These are phyloP conservation scores for Ophiostoma triangulosporum DNA, from an alignment of 2,329 filamentous ascomycete genomes.

Conservation along the genomic window DNA sequence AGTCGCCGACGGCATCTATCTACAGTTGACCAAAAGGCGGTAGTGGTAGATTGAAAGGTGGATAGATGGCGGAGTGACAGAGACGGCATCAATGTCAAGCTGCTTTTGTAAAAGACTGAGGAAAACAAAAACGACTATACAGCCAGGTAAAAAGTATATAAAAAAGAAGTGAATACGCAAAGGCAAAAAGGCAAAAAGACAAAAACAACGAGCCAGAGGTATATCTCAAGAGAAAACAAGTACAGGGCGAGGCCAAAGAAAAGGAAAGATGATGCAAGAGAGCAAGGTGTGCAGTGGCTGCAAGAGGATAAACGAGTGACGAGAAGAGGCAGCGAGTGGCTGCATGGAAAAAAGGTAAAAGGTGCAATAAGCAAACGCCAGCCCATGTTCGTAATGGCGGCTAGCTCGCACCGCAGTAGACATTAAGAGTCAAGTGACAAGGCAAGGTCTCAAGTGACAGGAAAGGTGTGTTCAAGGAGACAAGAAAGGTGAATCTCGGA, in stretches of 20 bases:
- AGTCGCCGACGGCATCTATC: too few species aligned
- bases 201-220: background rate
- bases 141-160: background rate
- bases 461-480: too few species aligned
- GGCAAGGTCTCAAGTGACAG: too few species aligned
- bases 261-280: background rate
- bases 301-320: slow-evolving; percentile 4
- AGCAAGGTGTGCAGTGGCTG: background rate
- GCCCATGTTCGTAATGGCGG: slow-evolving; percentile 5
- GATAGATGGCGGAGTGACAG: too few species aligned
- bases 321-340: background rate
- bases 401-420: background rate
- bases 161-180: background rate
- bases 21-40: too few species aligned
- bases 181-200: background rate
- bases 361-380: slow-evolving; percentile 8
- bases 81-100: too few species aligned
- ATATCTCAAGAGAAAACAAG: background rate
- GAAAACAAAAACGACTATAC: too few species aligned
- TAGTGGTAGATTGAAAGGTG: too few species aligned
- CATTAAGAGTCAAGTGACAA: background rate
- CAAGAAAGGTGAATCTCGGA: too few species aligned
- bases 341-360: background rate
- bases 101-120: too few species aligned
- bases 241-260: background rate